Base-by-base conservation (phyloP, 176 grass and related monocot species). In the Echinochloa phyllopogon region DNA sequence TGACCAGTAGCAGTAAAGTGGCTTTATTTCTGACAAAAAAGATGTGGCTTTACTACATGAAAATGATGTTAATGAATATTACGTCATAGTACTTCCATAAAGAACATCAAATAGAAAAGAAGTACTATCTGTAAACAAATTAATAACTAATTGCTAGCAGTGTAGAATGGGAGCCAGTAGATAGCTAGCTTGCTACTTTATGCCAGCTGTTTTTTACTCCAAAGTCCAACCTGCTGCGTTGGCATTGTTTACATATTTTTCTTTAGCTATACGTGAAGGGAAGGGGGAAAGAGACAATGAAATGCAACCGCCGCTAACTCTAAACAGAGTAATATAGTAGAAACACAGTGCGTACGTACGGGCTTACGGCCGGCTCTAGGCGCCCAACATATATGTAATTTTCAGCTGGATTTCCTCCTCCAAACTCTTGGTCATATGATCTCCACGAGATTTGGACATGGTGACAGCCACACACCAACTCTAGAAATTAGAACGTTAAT, bases 371-470 rank as follows among this genome's bases (percentile, higher is more conserved):
- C 4, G 56, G 7, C 8, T 17, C 49, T 23, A 10, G 56, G 20
- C 56, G 21, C 56, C 56, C 56, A 58, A 23, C 8, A 60, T 25
- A n/a, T 60, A 25, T 25, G 57, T 60, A 25, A 25, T 59, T 59
- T 59, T 59, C 57, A 59, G 57, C 57, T 25, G 20, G 57, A 60
- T 60, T 60, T 60, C 10, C 57, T 25, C n/a, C 57, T 25, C n/a
- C 10, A 24, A 25, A 60, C 57, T 60, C n/a, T 60, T 60, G 49
- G 14, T 51, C 49, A 51, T 51, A n/a, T 25, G 57, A 60, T 60
- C 57, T 60, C 57, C n/a, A 60, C 25, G 57, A 60, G 57, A 60
- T 60, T 60, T 60, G 57, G 57, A 60, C n/a, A 60, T 60, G 57
- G 57, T 60, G 57, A 60, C 57, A 24, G 57, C n/a, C n/a, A 25